Evolutionary conservation across 2,329 filamentous ascomycete species (phyloP).

Genomic region (Talaromyces sp.): DNA sequence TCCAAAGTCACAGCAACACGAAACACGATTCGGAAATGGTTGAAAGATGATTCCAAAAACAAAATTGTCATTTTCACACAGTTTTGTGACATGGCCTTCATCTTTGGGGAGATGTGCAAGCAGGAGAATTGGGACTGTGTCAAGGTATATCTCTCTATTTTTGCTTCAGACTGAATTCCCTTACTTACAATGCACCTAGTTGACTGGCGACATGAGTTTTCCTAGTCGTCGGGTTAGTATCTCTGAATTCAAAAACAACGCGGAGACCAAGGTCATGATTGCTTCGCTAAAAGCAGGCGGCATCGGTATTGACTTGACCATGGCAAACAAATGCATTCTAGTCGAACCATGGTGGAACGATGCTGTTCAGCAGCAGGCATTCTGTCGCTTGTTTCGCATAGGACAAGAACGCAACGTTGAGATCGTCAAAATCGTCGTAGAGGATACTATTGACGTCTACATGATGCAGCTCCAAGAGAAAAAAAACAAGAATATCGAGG

Average conservation of each 20-base stretch:
- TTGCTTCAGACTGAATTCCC: neutral
- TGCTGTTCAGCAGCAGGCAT: constrained; percentile 54
- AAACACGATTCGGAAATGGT: constrained; percentile 34
- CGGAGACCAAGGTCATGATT: constrained; percentile 46
- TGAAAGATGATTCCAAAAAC: constrained; percentile 39
- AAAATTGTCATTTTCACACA: constrained; percentile 61
- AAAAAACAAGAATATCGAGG: constrained; percentile 40
- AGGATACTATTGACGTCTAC: constrained; percentile 54
- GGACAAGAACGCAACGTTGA: constrained; percentile 60
- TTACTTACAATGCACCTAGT: neutral
- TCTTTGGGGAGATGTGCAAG: constrained; percentile 48
- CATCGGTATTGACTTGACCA: constrained; percentile 55
- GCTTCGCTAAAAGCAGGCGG: constrained; percentile 56
- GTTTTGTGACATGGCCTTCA: constrained; percentile 50
- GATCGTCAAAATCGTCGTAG: constrained; percentile 55
- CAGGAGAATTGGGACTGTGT: constrained; percentile 41
- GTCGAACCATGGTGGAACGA: constrained; percentile 61
- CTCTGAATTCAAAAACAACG: constrained; percentile 40
- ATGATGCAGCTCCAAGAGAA: constrained; percentile 52
- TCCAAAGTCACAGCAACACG: constrained; percentile 37
- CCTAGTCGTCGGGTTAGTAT: constrained; percentile 44
- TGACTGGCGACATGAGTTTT: constrained; percentile 43
- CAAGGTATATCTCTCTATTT: neutral
- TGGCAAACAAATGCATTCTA: constrained; percentile 55
- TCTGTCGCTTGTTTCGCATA: constrained; percentile 59